These are phyloP conservation scores for Tetraselmis striata DNA, from an alignment of 139 green algal genomes.

Conservation along the genomic window DNA sequence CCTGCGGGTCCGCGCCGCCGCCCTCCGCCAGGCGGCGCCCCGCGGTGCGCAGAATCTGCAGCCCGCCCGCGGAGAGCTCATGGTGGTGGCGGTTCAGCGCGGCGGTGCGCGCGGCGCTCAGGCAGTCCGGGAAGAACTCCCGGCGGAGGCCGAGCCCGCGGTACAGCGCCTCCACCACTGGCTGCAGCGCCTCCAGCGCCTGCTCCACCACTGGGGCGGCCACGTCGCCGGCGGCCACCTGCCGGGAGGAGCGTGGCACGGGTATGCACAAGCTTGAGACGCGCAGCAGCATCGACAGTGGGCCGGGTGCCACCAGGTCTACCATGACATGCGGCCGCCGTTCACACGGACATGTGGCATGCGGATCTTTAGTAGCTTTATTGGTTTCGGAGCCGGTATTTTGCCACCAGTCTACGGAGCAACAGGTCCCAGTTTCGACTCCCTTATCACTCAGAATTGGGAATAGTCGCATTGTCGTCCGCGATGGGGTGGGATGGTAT, in stretches of 20 bases:
- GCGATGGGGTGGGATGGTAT: no score
- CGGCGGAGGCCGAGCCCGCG: neutral
- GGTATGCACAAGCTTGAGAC: no score
- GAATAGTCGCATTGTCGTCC: no score
- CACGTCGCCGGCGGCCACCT: slow-evolving; percentile 41
- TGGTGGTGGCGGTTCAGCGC: neutral
- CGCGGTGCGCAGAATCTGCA: neutral
- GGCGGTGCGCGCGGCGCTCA: neutral
- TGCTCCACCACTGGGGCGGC: slow-evolving; percentile 40
- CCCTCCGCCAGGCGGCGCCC: neutral
- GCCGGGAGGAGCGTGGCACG: slow-evolving; percentile 30
- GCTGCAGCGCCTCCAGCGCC: slow-evolving; percentile 49
- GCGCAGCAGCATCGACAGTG: no score
- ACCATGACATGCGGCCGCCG: no score
- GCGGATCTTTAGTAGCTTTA: no score
- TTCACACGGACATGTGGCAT: no score
- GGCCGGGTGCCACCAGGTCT: no score
- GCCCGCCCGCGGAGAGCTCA: neutral
- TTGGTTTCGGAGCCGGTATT: no score
- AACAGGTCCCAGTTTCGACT: no score
- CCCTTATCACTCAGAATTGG: no score
- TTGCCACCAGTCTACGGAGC: no score
- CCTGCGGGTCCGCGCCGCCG: neutral
- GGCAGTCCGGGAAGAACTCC: neutral
- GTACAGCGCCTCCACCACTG: slow-evolving; percentile 54